Percentiles rank a stretch among this genome's conserved stretches.
These are phyloP conservation scores for Sclerotinia minor DNA, from an alignment of 2,329 filamentous ascomycete genomes.

Conservation along the genomic window DNA sequence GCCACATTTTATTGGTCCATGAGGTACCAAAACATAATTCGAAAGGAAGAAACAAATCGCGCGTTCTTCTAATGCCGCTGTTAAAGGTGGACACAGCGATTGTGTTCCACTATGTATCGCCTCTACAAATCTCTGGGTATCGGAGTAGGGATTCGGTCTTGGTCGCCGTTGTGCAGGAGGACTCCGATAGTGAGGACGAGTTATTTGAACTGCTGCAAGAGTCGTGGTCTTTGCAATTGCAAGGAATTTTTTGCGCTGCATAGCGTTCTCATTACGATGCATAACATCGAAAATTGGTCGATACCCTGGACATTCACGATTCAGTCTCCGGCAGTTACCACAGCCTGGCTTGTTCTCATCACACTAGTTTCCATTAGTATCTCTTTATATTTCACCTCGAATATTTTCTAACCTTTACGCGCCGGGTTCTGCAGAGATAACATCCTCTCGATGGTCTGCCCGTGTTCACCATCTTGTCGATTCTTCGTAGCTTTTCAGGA, in stretches of 20 bases:
- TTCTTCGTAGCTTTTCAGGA: background rate
- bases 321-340: slow-evolving; percentile 25
- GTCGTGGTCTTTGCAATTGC: background rate
- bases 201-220: background rate
- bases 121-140: slow-evolving; percentile 12
- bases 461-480: slow-evolving; percentile 20
- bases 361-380: slow-evolving; percentile 14
- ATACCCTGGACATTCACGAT: slow-evolving; percentile 22
- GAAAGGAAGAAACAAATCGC: slow-evolving; percentile 23
- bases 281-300: slow-evolving; percentile 19
- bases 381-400: background rate
- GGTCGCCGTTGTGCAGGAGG: background rate
- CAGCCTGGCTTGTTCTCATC: slow-evolving; percentile 35
- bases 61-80: slow-evolving; percentile 22
- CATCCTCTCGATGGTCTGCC: slow-evolving; percentile 28
- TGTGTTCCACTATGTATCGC: slow-evolving; percentile 18
- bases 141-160: slow-evolving; percentile 10
- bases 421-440: slow-evolving; percentile 28
- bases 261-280: slow-evolving; percentile 17
- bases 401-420: slow-evolving; percentile 26
- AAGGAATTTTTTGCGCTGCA: background rate
- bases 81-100: slow-evolving; percentile 5
- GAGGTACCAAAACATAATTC: slow-evolving; percentile 24
- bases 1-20: slow-evolving; percentile 12
- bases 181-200: background rate